A percentile compares a stretch with the other conserved stretches of the same genome.
Conservation (phyloP, 768 basidiomycete species). For the Kwoniella dejecticola region DNA sequence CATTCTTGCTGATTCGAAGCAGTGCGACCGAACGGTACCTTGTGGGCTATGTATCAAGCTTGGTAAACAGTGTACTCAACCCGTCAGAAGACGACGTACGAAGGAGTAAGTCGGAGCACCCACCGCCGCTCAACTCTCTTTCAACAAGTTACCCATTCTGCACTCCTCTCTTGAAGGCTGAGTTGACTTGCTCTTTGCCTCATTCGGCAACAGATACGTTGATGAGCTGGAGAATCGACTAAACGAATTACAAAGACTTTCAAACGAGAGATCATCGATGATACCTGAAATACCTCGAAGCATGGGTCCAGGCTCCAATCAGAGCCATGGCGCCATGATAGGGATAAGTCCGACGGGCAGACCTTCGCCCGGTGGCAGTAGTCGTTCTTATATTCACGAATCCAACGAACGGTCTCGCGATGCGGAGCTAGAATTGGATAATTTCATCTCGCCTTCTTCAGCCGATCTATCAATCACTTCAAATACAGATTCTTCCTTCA, state of each 20-base stretch:
- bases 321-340: not conserved
- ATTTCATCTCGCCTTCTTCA: not conserved
- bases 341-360: not conserved
- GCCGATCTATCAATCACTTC: not conserved
- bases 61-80: constrained; percentile 6
- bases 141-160: not conserved
- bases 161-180: too few species aligned
- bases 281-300: not conserved
- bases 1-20: not conserved
- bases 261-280: not conserved
- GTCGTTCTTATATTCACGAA: constrained; percentile 1
- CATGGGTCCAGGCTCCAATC: not conserved
- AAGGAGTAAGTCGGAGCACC: constrained; percentile 1
- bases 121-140: not conserved
- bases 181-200: not conserved
- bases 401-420: not conserved
- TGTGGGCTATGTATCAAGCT: constrained; percentile 9
- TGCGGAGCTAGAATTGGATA: not conserved
- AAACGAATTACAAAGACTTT: constrained; percentile 1
- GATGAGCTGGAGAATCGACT: constrained; percentile 8
- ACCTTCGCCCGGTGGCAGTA: not conserved
- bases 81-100: constrained; percentile 1
- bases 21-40: constrained; percentile 3
- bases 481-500: not conserved
- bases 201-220: not conserved